Evolutionary conservation across 1,284 basidiomycete genomes (phyloP), one percentile per base, ranked within the genome.

Genomic region (Cryptococcus jaspeensis): DNA sequence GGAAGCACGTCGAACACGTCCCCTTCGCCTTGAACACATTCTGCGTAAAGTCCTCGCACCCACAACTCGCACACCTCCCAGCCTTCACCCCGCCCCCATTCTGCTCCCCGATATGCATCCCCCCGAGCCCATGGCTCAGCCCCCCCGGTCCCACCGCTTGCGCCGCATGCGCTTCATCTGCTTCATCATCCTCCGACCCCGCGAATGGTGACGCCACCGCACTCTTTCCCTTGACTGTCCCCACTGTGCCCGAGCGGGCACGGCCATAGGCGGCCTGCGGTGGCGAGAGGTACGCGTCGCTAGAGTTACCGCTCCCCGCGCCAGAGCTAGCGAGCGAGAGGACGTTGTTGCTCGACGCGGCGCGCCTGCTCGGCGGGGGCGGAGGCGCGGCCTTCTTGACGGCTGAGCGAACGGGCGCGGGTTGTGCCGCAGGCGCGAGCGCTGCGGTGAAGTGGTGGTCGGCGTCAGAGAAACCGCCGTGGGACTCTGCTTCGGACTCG

Each of bases 1-100:
- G 78, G 63, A 82, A 81, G 65, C 84, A 86, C 61, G 83, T 84
- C 63, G 79, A 82, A 66, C 84, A 86, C 75, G 82, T 82, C n/a
- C 84, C 84, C 60, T 79, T 78, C 28, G 81, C 74, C 75, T 84
- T 84, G 78, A 85, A 85, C 48, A 82, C 82, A 64, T 83, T 84
- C 75, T 84, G 84, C 66, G 81, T 81, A 69, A 85, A 84, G 60
- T 82, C 78, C 20, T 61, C 67, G 69, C 84, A 84, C 15, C 75
- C 74, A 48, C 73, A 75, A 8, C 42, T 42, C 12, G 55, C 60
- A 61, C 69, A 75, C 38, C 64, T 69, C 16, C 55, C 48, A 73
- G 77, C 38, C 66, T 66, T 42, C 78, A 78, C 64, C 81, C 82
- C 59, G 83, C 81, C 62, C 83, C 84, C 32, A 82, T 83, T 52